These are phyloP conservation scores for Termitomyces sp. DNA, from an alignment of 768 basidiomycete species.

Conservation along the genomic window DNA sequence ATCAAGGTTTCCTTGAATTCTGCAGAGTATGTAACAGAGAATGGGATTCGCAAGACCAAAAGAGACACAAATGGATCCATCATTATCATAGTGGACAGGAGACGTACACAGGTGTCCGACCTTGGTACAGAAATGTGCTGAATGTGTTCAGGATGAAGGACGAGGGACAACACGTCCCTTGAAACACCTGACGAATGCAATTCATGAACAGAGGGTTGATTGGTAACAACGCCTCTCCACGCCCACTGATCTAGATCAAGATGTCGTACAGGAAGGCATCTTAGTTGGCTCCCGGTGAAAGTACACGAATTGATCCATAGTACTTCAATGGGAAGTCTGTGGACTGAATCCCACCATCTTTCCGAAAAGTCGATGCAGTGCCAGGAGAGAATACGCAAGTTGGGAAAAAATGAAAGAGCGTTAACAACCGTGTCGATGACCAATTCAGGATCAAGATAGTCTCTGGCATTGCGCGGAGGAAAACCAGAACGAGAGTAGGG, in stretches of 20 bases:
- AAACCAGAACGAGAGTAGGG: conserved; percentile 30
- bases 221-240: conserved; percentile 31
- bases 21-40: conserved; percentile 23
- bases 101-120: conserved; percentile 27
- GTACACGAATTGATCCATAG: conserved; percentile 33
- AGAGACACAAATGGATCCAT: conserved; percentile 20
- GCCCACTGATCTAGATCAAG: conserved; percentile 36
- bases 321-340: conserved; percentile 24
- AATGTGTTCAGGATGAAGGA: conserved; percentile 26
- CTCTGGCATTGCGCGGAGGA: conserved; percentile 24
- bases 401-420: conserved; percentile 28
- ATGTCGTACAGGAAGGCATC: conserved; percentile 19
- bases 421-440: conserved; percentile 31
- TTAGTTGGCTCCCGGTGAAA: conserved; percentile 11
- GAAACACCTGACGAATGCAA: conserved; percentile 27
- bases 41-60: conserved; percentile 22
- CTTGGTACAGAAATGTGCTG: conserved; percentile 30
- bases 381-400: conserved; percentile 30
- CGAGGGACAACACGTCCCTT: conserved; percentile 22
- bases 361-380: conserved; percentile 33
- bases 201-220: conserved; percentile 33
- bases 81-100: conserved; percentile 22
- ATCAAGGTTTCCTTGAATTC: conserved; percentile 24
- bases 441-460: conserved; percentile 29
- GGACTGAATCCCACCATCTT: conserved; percentile 29